Evolutionary conservation across 805 yeast genomes (phyloP).

Genomic region (Pichia nakasei): DNA sequence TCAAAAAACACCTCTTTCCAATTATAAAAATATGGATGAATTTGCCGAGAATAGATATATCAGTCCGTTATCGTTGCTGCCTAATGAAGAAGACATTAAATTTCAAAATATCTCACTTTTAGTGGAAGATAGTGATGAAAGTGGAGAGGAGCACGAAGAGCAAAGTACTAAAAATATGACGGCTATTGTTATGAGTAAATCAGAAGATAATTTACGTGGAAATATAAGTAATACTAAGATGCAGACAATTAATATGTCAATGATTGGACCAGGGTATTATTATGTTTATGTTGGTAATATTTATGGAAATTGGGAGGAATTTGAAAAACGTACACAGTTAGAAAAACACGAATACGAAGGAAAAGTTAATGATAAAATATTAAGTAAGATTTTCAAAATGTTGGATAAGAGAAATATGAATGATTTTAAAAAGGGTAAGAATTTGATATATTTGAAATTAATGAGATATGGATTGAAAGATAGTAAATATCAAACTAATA

Average conservation of each 20-base stretch:
- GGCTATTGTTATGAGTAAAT: too few species aligned
- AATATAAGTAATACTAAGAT: neutral
- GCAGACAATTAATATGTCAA: neutral
- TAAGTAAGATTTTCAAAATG: neutral
- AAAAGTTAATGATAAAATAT: neutral
- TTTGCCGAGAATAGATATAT: neutral
- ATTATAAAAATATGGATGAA: neutral
- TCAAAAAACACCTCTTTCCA: neutral
- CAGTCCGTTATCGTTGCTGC: neutral
- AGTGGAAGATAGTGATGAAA: neutral
- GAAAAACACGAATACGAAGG: too few species aligned
- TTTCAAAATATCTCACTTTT: constrained; percentile 1
- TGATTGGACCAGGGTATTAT: constrained; percentile 4
- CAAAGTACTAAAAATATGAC: too few species aligned
- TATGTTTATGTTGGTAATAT: constrained; percentile 3
- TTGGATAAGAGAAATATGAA: neutral
- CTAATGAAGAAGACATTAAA: neutral
- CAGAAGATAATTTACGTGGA: neutral
- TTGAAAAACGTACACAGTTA: neutral
- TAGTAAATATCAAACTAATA: constrained; percentile 1
- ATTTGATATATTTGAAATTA: neutral
- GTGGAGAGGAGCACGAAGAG: too few species aligned
- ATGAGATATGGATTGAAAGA: constrained; percentile 1
- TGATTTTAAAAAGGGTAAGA: constrained; percentile 2
- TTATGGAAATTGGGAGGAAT: constrained; percentile 8